Evolutionary conservation across 371 early-diverging fungal genomes (phyloP).

Genomic region (Apophysomyces elegans): DNA sequence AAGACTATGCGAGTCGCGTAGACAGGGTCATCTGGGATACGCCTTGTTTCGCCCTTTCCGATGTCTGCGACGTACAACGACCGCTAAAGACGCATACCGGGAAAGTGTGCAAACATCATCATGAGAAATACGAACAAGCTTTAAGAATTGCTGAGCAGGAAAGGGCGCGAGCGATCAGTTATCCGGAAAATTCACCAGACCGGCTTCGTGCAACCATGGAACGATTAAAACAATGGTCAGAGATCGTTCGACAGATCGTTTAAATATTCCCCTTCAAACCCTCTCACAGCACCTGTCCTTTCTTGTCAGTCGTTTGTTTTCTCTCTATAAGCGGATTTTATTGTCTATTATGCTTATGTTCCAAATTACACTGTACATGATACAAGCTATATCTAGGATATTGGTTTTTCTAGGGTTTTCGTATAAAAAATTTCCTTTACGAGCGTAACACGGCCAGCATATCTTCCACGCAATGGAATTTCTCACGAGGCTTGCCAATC

Average conservation of each 20-base stretch:
- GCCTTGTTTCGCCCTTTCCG: constrained; percentile 12
- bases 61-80: constrained; percentile 17
- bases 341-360: too few relatives aligned
- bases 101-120: constrained; percentile 12
- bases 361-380: too few relatives aligned
- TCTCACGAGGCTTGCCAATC: constrained; percentile 84
- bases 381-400: background rate
- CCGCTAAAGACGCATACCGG: background rate
- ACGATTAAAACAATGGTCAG: constrained; percentile 21
- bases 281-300: background rate
- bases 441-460: constrained; percentile 62
- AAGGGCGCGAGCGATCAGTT: constrained; percentile 2
- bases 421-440: background rate
- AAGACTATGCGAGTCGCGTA: constrained; percentile 16
- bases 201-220: constrained; percentile 22
- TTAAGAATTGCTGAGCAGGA: constrained; percentile 18
- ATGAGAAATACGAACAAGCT: constrained; percentile 20
- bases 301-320: background rate
- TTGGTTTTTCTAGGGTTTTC: background rate
- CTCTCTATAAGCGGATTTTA: background rate
- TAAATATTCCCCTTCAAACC: background rate
- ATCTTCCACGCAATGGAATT: constrained; percentile 66
- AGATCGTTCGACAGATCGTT: constrained; percentile 14
- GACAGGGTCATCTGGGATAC: constrained; percentile 21
- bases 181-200: constrained; percentile 15